phyloP scores from a whole-genome alignment of 2,329 filamentous ascomycete genomes.

The Fusarium sp. region DNA sequence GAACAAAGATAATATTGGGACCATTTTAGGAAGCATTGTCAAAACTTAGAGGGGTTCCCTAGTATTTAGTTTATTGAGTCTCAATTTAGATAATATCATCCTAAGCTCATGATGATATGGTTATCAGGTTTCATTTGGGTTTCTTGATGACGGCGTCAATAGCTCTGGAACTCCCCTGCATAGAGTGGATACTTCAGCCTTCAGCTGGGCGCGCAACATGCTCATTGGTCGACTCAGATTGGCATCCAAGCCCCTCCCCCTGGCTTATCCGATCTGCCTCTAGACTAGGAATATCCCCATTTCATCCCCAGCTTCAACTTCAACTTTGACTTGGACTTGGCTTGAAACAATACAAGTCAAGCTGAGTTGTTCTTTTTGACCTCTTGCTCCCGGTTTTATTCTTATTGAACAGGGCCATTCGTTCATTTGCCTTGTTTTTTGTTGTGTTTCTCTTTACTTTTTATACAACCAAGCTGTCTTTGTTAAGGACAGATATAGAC shows the following conservation, averaged over 20 bases:
- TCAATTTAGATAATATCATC: background rate
- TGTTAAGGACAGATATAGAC: constrained; percentile 19
- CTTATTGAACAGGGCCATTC: background rate
- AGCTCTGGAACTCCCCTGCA: constrained; percentile 22
- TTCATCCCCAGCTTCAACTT: constrained; percentile 17
- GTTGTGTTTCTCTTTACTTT: background rate
- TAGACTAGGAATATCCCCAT: constrained; percentile 9
- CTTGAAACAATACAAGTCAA: constrained; percentile 14
- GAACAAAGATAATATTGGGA: background rate
- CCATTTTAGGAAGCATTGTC: background rate
- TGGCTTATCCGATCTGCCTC: constrained; percentile 11
- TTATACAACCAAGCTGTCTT: background rate
- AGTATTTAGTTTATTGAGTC: background rate
- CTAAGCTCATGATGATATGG: background rate
- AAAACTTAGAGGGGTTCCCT: background rate
- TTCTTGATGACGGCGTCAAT: background rate
- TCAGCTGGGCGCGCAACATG: background rate
- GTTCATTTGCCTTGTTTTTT: background rate
- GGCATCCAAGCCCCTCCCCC: constrained; percentile 8
- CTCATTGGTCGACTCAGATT: constrained; percentile 7
- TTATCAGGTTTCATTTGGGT: background rate
- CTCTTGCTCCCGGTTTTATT: background rate
- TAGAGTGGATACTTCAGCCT: constrained; percentile 12
- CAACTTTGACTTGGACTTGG: background rate
- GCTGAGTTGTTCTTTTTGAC: background rate